Conservation (phyloP, 805 yeast species). For the Wickerhamiella galacta region DNA sequence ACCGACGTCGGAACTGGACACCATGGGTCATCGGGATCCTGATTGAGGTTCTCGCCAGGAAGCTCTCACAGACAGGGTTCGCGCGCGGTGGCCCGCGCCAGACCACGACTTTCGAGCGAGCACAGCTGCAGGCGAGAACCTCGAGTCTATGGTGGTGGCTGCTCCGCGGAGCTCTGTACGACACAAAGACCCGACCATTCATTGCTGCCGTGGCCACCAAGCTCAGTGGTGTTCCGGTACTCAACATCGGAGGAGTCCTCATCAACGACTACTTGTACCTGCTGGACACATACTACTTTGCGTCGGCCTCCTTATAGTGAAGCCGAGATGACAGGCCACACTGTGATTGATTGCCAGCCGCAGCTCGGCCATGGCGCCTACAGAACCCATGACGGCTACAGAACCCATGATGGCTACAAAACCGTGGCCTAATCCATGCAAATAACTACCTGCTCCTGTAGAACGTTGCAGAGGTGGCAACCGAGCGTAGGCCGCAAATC, state of each 20-base stretch:
- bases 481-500: too few species aligned
- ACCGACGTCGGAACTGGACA: constrained; percentile 19
- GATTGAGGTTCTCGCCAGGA: constrained; percentile 20
- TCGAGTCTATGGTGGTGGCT: constrained; percentile 25
- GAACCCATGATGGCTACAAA: too few species aligned
- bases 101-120: constrained; percentile 20
- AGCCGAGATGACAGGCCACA: too few species aligned
- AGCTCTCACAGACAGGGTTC: constrained; percentile 15
- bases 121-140: constrained; percentile 17
- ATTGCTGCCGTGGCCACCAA: constrained; percentile 15
- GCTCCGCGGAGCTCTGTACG: constrained; percentile 25
- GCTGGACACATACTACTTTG: constrained; percentile 24
- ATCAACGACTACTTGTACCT: constrained; percentile 24
- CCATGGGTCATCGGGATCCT: constrained; percentile 26
- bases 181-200: constrained; percentile 19
- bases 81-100: constrained; percentile 9
- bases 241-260: constrained; percentile 20
- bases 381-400: too few species aligned
- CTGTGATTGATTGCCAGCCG: too few species aligned
- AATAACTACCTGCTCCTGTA: too few species aligned
- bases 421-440: too few species aligned
- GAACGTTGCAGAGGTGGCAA: too few species aligned
- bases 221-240: constrained; percentile 20
- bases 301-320: constrained; percentile 14
- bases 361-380: too few species aligned